phyloP scores from a whole-genome alignment of 495 filamentous ascomycete genomes.

The Entonaema liquescens region DNA sequence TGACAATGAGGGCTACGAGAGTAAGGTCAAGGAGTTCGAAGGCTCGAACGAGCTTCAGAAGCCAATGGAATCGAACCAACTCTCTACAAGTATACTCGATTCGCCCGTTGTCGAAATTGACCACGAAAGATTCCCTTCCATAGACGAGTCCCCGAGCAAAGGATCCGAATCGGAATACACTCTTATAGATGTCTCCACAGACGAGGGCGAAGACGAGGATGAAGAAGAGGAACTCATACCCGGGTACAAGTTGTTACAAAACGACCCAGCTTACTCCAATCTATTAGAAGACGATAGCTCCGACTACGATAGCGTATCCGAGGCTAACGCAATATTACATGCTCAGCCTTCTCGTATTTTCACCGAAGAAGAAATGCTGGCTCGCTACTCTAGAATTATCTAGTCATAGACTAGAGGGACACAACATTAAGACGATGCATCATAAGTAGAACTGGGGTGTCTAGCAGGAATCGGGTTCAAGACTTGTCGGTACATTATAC shows the following conservation, averaged over 20 bases:
- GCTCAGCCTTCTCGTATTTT: background rate
- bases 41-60: background rate
- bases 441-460: background rate
- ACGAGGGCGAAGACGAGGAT: background rate
- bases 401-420: background rate
- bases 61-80: background rate
- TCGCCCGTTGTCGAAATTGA: background rate
- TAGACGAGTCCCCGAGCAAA: background rate
- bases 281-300: conserved; percentile 4
- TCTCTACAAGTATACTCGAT: background rate
- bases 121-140: background rate
- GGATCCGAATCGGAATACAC: background rate
- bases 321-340: background rate
- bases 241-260: conserved; percentile 11
- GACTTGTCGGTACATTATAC: background rate
- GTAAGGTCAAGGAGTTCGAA: background rate
- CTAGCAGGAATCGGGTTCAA: background rate
- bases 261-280: conserved; percentile 12
- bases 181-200: background rate
- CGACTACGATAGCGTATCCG: conserved; percentile 1
- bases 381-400: background rate
- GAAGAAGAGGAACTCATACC: too few species aligned
- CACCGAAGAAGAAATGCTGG: conserved; percentile 6
- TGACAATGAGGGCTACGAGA: background rate
- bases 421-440: too few species aligned